Evolutionary conservation across 179 eudicot species (phyloP).

Genomic region (Beta corolliflora): DNA sequence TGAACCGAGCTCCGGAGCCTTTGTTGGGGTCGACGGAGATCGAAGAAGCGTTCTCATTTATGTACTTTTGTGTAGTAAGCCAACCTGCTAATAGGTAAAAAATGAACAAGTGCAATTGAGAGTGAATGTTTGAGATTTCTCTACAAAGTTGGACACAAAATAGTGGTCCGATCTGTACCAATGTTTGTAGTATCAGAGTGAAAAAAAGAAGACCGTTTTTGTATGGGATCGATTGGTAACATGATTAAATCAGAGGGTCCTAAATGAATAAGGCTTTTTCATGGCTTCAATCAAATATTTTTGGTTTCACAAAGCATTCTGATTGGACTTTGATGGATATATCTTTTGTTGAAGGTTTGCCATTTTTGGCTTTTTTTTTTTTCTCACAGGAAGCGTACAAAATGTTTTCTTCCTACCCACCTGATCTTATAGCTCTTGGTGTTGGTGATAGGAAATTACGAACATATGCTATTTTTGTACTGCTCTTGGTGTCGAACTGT

Average conservation of each 20-base stretch:
- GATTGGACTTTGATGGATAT: too few species aligned
- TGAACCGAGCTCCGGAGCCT: constrained; percentile 16
- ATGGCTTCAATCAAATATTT: constrained; percentile 13
- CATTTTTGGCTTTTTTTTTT: too few species aligned
- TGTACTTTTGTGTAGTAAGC: background rate
- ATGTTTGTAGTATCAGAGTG: background rate
- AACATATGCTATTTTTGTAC: too few species aligned
- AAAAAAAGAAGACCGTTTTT: constrained; percentile 29
- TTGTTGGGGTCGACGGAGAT: constrained; percentile 13
- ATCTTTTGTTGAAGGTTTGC: too few species aligned
- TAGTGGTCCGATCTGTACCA: background rate
- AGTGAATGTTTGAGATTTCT: constrained; percentile 20
- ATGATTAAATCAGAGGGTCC: background rate
- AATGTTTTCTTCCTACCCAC: too few species aligned
- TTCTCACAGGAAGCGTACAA: too few species aligned
- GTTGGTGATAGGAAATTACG: too few species aligned
- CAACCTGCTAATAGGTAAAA: constrained; percentile 26
- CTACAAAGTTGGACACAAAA: background rate
- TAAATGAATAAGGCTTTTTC: constrained; percentile 9
- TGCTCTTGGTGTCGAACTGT: too few species aligned
- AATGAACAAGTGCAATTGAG: constrained; percentile 15
- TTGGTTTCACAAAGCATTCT: too few species aligned
- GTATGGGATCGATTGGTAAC: constrained; percentile 14
- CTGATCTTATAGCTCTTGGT: too few species aligned
- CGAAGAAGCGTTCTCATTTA: background rate